Conservation (phyloP, 345 rosid genomes). For the Eucalyptus pumila region DNA sequence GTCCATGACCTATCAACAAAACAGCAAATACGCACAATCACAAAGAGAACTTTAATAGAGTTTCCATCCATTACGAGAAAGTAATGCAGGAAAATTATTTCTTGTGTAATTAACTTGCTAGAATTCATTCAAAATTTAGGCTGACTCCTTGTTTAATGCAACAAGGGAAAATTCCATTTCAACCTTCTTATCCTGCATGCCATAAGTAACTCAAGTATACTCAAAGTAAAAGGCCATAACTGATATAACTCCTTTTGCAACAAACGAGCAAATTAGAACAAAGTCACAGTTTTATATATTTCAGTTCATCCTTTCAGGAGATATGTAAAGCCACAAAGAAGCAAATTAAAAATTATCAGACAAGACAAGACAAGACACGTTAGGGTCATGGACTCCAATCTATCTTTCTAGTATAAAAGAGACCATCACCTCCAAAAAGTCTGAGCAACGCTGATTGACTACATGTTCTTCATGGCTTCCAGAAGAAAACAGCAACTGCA, state of each 20-base stretch:
- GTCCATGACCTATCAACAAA: slow-evolving; percentile 70
- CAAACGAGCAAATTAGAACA: not conserved
- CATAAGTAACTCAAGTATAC: not conserved
- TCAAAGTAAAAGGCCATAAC: not conserved
- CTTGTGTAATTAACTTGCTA: not conserved
- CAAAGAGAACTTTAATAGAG: not conserved
- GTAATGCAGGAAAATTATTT: not conserved
- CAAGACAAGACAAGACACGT: not conserved
- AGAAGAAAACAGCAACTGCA: slow-evolving; percentile 47
- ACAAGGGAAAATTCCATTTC: not conserved
- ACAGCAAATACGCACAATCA: not conserved
- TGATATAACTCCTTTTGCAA: not conserved
- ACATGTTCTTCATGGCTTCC: slow-evolving; percentile 26
- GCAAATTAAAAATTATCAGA: not conserved
- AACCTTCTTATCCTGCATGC: not conserved
- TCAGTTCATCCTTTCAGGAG: not conserved
- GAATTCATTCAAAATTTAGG: not conserved
- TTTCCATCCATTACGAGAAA: not conserved
- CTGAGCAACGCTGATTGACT: slow-evolving; percentile 28
- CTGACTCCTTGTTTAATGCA: not conserved
- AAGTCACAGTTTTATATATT: not conserved
- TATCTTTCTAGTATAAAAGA: not conserved
- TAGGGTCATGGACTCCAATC: not conserved
- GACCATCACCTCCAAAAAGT: slow-evolving; percentile 64
- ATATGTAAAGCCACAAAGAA: not conserved